Evolutionary conservation across 2,329 filamentous ascomycete genomes (phyloP), one percentile per base, ranked within the genome.

Genomic region (Aspergillus aculeatus): DNA sequence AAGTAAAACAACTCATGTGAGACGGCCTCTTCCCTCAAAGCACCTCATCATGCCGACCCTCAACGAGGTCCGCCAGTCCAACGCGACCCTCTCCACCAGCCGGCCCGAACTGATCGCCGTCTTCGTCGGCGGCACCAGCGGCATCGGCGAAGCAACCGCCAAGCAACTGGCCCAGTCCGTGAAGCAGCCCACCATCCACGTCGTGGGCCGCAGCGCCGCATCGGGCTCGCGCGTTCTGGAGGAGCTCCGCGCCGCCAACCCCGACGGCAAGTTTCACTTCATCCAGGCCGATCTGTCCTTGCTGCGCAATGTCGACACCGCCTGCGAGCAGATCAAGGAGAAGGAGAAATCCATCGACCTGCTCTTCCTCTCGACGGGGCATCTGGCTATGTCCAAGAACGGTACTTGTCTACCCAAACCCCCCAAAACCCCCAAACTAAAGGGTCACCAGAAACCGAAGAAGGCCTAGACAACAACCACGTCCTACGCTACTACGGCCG

Each of bases 401-500:
- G 57, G 61, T 59, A 58, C 21, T 21, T 21, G n/a, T 21, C 14
- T 29, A 29, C 38, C 24, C 19, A 38, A 9, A 2, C 4, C 32
- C 16, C 32, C 35, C n/a, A 2, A 10, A 19, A 2, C 3, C 19
- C 19, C 6, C 2, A 48, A 7, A 44, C 58, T 54, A 49, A 52
- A 47, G 24, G 19, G 3, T 21, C 23, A 12, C 6, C 21, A 83
- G 85, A 86, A 61, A 86, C 84, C 0, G 54, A 73, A 0, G 86
- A 89, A 71, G 84, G 83, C 2, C 75, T 89, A 2, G 79, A 84
- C 54, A 75, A 79, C 29, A 77, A 81, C 32, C 77, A 80, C 24
- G 77, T 81, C 7, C 76, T 88, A 16, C 76, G 77, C 21, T 84
- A 82, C 72, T 87, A 88, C 72, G 78, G 82, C 4, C 85, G 86